These are phyloP conservation scores for Inonotus obliquus DNA, from an alignment of 1,284 basidiomycete genomes.

Conservation along the genomic window DNA sequence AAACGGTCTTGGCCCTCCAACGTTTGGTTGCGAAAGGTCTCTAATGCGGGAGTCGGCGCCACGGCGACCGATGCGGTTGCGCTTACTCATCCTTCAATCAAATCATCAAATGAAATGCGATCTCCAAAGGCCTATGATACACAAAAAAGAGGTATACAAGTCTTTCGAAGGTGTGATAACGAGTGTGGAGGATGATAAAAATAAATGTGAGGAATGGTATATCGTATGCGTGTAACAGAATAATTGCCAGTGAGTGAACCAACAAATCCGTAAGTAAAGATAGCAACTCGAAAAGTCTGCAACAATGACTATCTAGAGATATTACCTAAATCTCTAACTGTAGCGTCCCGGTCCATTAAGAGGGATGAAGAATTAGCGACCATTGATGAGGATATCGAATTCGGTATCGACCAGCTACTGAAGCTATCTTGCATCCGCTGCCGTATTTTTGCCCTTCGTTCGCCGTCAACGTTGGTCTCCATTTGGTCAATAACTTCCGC, in stretches of 20 bases:
- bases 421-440: conserved; percentile 7
- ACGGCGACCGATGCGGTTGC: no score
- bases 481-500: conserved; percentile 13
- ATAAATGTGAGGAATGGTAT: neutral
- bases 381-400: conserved; percentile 18
- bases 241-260: neutral
- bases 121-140: neutral
- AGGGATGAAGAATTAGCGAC: conserved; percentile 12
- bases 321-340: neutral
- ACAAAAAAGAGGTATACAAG: neutral
- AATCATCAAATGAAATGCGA: neutral
- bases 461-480: conserved; percentile 7
- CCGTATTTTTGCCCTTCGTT: conserved; percentile 1
- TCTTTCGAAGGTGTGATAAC: neutral
- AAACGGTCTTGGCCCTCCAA: no score
- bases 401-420: conserved; percentile 15
- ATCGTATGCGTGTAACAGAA: neutral
- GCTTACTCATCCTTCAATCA: no score
- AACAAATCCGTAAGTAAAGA: neutral
- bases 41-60: no score
- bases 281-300: no score
- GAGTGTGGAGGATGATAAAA: no score
- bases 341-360: conserved; percentile 7
- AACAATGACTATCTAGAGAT: neutral
- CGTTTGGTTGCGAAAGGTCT: no score